Conservation (phyloP, 2,329 filamentous ascomycete species). For the Sarocladiaceae sp. region DNA sequence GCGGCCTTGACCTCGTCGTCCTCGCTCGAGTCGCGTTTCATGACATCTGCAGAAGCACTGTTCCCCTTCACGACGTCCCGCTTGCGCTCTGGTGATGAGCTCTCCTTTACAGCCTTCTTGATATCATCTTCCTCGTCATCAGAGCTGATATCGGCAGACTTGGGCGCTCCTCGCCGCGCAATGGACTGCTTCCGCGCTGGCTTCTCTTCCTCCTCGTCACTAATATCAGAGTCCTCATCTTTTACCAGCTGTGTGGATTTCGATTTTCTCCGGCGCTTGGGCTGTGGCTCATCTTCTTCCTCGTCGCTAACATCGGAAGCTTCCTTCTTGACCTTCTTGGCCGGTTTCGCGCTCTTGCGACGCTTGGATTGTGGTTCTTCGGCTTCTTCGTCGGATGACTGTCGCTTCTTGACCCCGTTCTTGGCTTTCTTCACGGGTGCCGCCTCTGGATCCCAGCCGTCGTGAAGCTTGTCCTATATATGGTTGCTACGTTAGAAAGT, state of each 20-base stretch:
- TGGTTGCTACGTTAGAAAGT: slow-evolving; percentile 8
- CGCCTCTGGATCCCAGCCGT: slow-evolving; percentile 28
- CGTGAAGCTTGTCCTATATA: slow-evolving; percentile 30
- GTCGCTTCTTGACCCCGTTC: slow-evolving; percentile 26
- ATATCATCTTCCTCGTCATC: slow-evolving; percentile 15
- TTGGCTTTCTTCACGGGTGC: slow-evolving; percentile 23
- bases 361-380: slow-evolving; percentile 33
- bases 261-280: slow-evolving; percentile 35
- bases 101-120: slow-evolving; percentile 16
- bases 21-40: slow-evolving; percentile 12
- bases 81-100: slow-evolving; percentile 11
- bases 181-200: neutral
- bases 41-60: slow-evolving; percentile 11
- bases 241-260: slow-evolving; percentile 15
- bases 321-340: slow-evolving; percentile 14
- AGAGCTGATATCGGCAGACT: slow-evolving; percentile 10
- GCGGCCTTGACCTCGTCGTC: slow-evolving; percentile 8
- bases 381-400: slow-evolving; percentile 23
- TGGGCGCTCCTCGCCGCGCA: slow-evolving; percentile 11
- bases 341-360: slow-evolving; percentile 27
- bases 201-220: slow-evolving; percentile 2
- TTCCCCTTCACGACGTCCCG: slow-evolving; percentile 15
- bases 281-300: slow-evolving; percentile 23
- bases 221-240: slow-evolving; percentile 6
- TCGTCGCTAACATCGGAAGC: neutral